Evolutionary conservation across 2,329 filamentous ascomycete genomes (phyloP).

Genomic region (Sporothrix inflata): DNA sequence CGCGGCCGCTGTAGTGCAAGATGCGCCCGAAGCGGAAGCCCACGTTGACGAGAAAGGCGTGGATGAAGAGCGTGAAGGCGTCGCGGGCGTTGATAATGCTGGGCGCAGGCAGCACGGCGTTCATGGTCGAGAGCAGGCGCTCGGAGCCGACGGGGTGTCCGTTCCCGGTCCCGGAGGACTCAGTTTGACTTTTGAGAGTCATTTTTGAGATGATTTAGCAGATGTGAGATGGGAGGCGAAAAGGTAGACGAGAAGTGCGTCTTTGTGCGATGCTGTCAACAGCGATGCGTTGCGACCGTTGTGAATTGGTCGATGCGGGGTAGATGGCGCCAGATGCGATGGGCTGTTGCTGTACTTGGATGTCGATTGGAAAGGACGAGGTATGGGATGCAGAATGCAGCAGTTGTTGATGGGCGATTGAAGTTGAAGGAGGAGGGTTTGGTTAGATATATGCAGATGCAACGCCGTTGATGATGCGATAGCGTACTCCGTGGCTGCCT

Average conservation of each 20-base stretch:
- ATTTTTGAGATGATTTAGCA: not conserved
- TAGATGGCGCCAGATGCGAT: not conserved
- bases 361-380: not conserved
- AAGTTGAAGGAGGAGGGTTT: not conserved
- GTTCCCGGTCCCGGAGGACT: not conserved
- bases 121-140: constrained; percentile 59
- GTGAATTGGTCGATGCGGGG: not conserved
- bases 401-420: not conserved
- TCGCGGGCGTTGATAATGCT: constrained; percentile 67
- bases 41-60: constrained; percentile 79
- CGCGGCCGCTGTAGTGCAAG: not conserved
- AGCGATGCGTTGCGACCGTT: not conserved
- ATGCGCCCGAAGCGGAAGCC: constrained; percentile 61
- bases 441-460: not conserved
- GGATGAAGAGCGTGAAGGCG: constrained; percentile 79
- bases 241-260: not conserved
- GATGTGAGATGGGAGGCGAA: not conserved
- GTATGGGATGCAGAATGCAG: not conserved
- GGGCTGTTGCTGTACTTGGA: not conserved
- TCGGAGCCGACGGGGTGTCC: constrained; percentile 47
- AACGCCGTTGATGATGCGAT: not conserved
- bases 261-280: not conserved
- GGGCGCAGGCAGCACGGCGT: constrained; percentile 62
- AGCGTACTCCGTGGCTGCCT: not conserved
- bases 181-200: not conserved